phyloP scores from a whole-genome alignment of 225 moss, liverwort and hornwort species.

The Sphagnum contortum region DNA sequence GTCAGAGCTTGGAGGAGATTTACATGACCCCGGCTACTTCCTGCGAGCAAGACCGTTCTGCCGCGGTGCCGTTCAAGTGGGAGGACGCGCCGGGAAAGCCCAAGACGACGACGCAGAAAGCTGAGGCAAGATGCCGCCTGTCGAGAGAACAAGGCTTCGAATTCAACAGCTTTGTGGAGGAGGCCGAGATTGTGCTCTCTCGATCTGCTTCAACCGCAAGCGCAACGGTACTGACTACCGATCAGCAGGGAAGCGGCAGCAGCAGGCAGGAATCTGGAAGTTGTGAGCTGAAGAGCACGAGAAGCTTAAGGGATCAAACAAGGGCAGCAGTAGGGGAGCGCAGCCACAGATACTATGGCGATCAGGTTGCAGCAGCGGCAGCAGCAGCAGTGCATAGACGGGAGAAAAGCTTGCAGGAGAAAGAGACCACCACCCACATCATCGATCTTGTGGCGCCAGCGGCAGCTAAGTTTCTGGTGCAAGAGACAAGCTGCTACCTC shows the following conservation, averaged over 20 bases:
- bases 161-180: conserved; percentile 6
- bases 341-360: conserved; percentile 40
- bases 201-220: no score
- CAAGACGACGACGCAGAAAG: conserved; percentile 39
- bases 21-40: no score
- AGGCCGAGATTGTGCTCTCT: not conserved
- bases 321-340: conserved; percentile 10
- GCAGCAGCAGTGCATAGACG: conserved; percentile 11
- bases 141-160: conserved; percentile 25
- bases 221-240: not conserved
- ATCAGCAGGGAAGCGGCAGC: conserved; percentile 7
- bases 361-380: not conserved
- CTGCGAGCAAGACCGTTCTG: not conserved
- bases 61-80: conserved; percentile 60
- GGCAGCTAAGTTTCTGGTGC: conserved; percentile 64
- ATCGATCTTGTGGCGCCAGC: conserved; percentile 67
- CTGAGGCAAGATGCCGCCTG: conserved; percentile 25
- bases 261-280: conserved; percentile 1
- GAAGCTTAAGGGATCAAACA: not conserved
- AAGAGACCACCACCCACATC: conserved; percentile 13
- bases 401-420: conserved; percentile 16
- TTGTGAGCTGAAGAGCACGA: not conserved
- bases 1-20: no score
- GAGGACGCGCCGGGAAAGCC: conserved; percentile 71
- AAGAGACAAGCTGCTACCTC: conserved; percentile 22